Evolutionary conservation across 345 rosid genomes (phyloP).

Genomic region (Euphorbia peplus): DNA sequence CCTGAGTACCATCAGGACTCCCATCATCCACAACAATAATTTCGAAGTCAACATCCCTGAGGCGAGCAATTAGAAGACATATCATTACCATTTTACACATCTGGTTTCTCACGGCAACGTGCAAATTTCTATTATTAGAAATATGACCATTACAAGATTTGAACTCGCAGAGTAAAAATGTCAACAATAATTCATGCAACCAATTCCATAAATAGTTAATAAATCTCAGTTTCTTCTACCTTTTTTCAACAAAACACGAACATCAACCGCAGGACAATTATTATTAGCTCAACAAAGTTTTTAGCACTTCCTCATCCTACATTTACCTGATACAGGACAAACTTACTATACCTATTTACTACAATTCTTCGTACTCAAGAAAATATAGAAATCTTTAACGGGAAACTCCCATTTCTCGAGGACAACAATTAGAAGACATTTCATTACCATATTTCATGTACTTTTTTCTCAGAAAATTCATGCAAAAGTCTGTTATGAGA

Average conservation of each 20-base stretch:
- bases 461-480: not conserved
- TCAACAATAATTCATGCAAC: not conserved
- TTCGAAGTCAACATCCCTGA: slow-evolving; percentile 79
- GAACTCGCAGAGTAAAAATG: not conserved
- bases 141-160: not conserved
- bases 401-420: slow-evolving; percentile 85
- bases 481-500: not conserved
- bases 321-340: no score
- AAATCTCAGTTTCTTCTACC: not conserved
- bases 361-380: no score
- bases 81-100: not conserved
- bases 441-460: not conserved
- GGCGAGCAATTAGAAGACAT: not conserved
- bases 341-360: no score
- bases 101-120: not conserved
- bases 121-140: not conserved
- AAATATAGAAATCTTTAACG: no score
- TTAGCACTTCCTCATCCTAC: no score
- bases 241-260: not conserved
- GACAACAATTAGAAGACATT: not conserved
- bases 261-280: no score
- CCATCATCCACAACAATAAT: slow-evolving; percentile 93
- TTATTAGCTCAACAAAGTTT: no score
- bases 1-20: slow-evolving; percentile 97
- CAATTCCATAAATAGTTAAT: not conserved